Evolutionary conservation across 2,329 filamentous ascomycete species (phyloP), one percentile per base, ranked within the genome.

Genomic region (Ceratocystis diversiconidia): DNA sequence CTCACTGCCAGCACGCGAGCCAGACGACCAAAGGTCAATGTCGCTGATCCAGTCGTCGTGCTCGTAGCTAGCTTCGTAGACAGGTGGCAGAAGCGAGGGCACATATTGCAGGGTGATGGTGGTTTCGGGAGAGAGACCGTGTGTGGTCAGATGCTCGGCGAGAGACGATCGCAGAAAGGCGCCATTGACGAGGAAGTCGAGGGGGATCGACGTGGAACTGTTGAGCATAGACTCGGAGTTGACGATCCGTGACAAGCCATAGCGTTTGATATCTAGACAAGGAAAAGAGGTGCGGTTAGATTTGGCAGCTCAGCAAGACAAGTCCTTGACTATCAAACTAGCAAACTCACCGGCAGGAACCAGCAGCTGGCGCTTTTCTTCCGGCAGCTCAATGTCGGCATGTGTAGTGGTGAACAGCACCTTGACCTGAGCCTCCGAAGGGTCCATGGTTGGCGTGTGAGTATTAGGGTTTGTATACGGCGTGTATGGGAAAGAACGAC

Each of bases 21-120:
- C 83, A 5, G 78, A 76, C 0, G 90, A 92, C 28, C 95, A 79
- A 3, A 95, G 83, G 74, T 96, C 91, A 30, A 97, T 85, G 30
- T 84, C 83, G 73, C 89, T 90, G 61, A 99, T 89, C 94, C 94
- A 99, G 75, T 97, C 94, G 72, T 99, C 92, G 74, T 99, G 92
- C 77, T 96, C 87, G 74, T 96, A 99, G 73, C 89, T 94, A 12
- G 91, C 88, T 70, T 95, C 86, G 74, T 94, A 92, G 44, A 89
- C 81, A 19, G 94, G 94, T 6, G 94, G 94, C 68, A 96, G 85
- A 70, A 96, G 79, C 69, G 91, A 94, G 71, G 91, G 87, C 44
- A 96, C 90, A 76, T 97, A 99, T 78, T 97, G 92, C 66, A 99
- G 82, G 44, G 87, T 88, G 63, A 99, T 78, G 3, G 88, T 92